Base-by-base conservation (phyloP, 306 rosid genomes). In the Lathyrus aphaca region DNA sequence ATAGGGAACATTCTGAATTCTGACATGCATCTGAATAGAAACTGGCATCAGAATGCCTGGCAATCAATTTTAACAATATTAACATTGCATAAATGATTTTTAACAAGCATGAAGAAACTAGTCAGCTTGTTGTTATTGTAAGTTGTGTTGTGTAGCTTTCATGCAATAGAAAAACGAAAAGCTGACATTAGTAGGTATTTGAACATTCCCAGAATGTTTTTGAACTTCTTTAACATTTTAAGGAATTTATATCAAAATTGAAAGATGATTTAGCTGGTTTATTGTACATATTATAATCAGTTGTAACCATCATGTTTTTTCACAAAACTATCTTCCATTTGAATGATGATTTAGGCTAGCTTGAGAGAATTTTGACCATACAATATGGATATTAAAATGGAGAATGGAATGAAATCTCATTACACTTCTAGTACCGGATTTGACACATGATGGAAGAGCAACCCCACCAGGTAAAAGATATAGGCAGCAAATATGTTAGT, bases 141-240 rank as follows among this genome's bases (percentile, higher is more conserved):
- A 9, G 45, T 71, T 63, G 15, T 21, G 45, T 71, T 63, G 11
- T 32, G 73, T 25, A 71, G 63, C 62, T 56, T 54, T 38, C 82
- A 58, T 15, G 64, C 40, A 14, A 49, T 72, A 35, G 32, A 55
- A 72, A 57, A 72, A 66, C 30, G 44, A 46, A 73, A 68, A 23
- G 39, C 46, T 23, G 67, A 40, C 21, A 59, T 59, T 18, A 15
- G 18, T 27, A 23, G 55, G 50, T 43, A 61, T 54, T 30, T 53
- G 48, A 66, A 29, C 42, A 72, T 62, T 39, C 15, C 46, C 53
- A 12, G 10, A 29, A 44, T 38, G 8, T 1, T 55, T 35, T 38
- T 66, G 42, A 44, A 29, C 8, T 15, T 45, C 49, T 29, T 32
- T 7, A 37, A 45, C 45, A 32, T 48, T 45, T 48, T 17, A 78